These are phyloP conservation scores for Microdochium bolleyi DNA, from an alignment of 2,329 filamentous ascomycete genomes.

Conservation along the genomic window DNA sequence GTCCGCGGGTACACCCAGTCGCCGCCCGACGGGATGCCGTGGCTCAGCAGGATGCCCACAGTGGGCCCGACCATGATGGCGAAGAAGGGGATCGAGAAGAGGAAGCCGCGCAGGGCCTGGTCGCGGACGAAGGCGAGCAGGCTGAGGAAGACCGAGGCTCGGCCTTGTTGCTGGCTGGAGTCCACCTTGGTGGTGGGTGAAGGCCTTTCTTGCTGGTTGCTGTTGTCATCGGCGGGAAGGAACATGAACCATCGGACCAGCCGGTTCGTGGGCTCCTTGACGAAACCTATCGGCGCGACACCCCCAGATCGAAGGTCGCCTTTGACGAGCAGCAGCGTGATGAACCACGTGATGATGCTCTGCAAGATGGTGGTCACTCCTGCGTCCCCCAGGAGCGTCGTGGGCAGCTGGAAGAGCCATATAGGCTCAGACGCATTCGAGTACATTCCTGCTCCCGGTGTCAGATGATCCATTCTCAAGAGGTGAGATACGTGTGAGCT, in stretches of 20 bases:
- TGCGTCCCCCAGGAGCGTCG: slow-evolving; percentile 41
- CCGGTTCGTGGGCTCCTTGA: slow-evolving; percentile 22
- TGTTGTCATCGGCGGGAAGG: slow-evolving; percentile 22
- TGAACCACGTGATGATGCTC: slow-evolving; percentile 41
- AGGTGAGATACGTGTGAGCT: background rate
- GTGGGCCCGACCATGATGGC: slow-evolving; percentile 32
- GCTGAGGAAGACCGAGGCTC: background rate
- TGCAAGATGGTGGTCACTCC: slow-evolving; percentile 44
- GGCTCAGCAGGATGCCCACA: slow-evolving; percentile 31
- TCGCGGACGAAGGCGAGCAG: slow-evolving; percentile 19
- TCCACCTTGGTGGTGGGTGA: background rate
- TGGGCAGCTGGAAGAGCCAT: slow-evolving; percentile 39
- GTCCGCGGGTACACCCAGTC: slow-evolving; percentile 34
- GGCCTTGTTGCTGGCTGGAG: background rate
- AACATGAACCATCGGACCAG: slow-evolving; percentile 36
- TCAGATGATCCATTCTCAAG: slow-evolving; percentile 4
- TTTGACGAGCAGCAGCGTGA: slow-evolving; percentile 38
- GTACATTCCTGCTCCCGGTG: slow-evolving; percentile 34
- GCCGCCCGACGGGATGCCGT: slow-evolving; percentile 24
- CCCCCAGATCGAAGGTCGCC: slow-evolving; percentile 33
- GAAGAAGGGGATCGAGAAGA: slow-evolving; percentile 29
- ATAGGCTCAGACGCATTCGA: slow-evolving; percentile 30
- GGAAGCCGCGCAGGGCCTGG: slow-evolving; percentile 24
- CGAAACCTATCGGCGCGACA: slow-evolving; percentile 38
- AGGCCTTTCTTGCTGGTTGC: background rate